Base-by-base conservation (phyloP, 306 rosid species). In the Fagus crenata region DNA sequence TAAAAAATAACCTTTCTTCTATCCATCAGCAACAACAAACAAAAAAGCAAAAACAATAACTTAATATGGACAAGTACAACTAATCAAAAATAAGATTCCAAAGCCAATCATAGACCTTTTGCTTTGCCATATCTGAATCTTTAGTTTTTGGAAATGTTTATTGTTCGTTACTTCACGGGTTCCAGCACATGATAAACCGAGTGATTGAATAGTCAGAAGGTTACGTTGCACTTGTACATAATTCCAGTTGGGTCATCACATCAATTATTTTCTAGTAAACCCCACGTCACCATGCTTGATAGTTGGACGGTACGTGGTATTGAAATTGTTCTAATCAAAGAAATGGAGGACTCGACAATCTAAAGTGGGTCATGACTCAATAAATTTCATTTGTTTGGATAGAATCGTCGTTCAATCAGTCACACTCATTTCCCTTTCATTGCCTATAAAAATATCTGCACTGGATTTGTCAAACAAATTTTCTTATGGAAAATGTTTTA, bases 301-400 rank as follows among this genome's bases (percentile, higher is more conserved):
- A 53, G 4, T 28, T 36, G 75, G 68, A 51, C 69, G 40, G 15
- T 69, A 77, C 73, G 75, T 51, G 49, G 28, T 41, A 71, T 56
- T 79, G 18, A 60, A 56, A 31, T 43, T 41, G 22, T 49, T 79
- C 69, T 9, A 4, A 46, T 4, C 2, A 11, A 51, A 15, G 67
- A 63, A 69, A 72, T 32, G 39, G 12, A 9, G 59, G 71, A 33
- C 39, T 61, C 61, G 8, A 71, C 58, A 67, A 64, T 49, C 56
- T 74, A 56, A 46, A 60, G 77, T 51, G 84, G 78, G 83, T 15
- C 78, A 59, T 8, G 41, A 46, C 73, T 32, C 73, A 71, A 70
- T 64, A 63, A 74, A 78, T 75, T 49, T 78, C 49, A 54, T 53
- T 75, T 72, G 71, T 65, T 67, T 68, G 74, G 54, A 79, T 80